Conservation (phyloP, 1,284 basidiomycete genomes). For the Leccinum glutinopallens region DNA sequence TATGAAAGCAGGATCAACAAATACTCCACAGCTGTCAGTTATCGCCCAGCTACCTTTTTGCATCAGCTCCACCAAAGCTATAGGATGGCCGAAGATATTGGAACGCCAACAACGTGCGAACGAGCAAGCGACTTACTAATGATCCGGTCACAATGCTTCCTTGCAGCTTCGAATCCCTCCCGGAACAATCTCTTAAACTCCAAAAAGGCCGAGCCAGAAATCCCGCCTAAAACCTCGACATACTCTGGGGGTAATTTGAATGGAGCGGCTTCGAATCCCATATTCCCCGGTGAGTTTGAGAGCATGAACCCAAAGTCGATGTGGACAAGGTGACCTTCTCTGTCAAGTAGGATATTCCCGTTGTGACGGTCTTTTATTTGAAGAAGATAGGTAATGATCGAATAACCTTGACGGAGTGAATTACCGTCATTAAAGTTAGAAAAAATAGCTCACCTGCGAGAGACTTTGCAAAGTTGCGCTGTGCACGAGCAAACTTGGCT, state of each 20-base stretch:
- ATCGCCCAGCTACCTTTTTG: slow-evolving; percentile 70
- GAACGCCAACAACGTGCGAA: slow-evolving; percentile 7
- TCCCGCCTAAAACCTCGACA: slow-evolving; percentile 93
- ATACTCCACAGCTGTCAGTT: not conserved
- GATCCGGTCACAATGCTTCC: slow-evolving; percentile 97
- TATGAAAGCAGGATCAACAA: slow-evolving; percentile 35
- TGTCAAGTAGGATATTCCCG: slow-evolving; percentile 96
- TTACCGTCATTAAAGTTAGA: not conserved
- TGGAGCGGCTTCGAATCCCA: slow-evolving; percentile 98
- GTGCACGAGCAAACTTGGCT: slow-evolving; percentile 82
- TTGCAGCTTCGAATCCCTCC: slow-evolving; percentile 90
- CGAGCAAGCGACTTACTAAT: slow-evolving; percentile 66
- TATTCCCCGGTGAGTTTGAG: slow-evolving; percentile 92
- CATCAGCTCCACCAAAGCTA: slow-evolving; percentile 94
- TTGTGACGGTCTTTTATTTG: slow-evolving; percentile 99
- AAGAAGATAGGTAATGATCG: slow-evolving; percentile 91
- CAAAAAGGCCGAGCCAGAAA: slow-evolving; percentile 74
- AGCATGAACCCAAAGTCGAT: slow-evolving; percentile 84
- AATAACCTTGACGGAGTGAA: slow-evolving; percentile 66
- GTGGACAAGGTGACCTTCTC: slow-evolving; percentile 92
- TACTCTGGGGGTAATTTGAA: slow-evolving; percentile 97
- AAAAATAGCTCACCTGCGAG: slow-evolving; percentile 70
- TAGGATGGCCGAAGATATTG: slow-evolving; percentile 9
- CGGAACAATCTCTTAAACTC: slow-evolving; percentile 91
- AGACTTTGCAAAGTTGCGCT: slow-evolving; percentile 92